Conservation (phyloP, 2,329 filamentous ascomycete genomes). For the Fusarium solani-melongenae region DNA sequence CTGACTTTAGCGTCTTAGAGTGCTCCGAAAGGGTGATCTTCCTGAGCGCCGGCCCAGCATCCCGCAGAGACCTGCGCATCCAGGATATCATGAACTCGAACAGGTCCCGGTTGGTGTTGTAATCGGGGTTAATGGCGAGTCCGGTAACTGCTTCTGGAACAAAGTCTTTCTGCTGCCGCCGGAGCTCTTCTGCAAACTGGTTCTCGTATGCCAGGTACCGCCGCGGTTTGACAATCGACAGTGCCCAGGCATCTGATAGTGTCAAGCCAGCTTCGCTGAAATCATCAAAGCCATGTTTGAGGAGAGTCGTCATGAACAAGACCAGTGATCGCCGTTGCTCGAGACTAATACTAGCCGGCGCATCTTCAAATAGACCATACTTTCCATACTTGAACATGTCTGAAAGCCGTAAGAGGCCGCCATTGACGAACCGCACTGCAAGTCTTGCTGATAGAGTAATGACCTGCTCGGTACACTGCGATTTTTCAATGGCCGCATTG, state of each 20-base stretch:
- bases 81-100: conserved; percentile 61
- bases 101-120: conserved; percentile 59
- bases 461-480: conserved; percentile 56
- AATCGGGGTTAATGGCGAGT: conserved; percentile 55
- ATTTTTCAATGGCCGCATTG: conserved; percentile 34
- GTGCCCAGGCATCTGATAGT: conserved; percentile 63
- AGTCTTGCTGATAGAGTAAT: conserved; percentile 59
- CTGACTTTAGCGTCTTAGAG: conserved; percentile 55
- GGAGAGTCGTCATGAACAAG: conserved; percentile 63
- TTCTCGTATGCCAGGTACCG: conserved; percentile 60
- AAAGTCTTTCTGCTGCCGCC: conserved; percentile 55
- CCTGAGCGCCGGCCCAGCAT: conserved; percentile 49
- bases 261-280: conserved; percentile 59
- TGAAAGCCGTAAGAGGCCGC: conserved; percentile 56
- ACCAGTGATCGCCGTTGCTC: conserved; percentile 58
- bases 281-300: conserved; percentile 59
- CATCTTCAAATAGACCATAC: conserved; percentile 61
- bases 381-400: conserved; percentile 60
- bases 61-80: conserved; percentile 62
- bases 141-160: conserved; percentile 54
- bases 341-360: conserved; percentile 53
- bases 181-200: conserved; percentile 59
- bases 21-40: conserved; percentile 55
- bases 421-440: conserved; percentile 57
- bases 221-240: conserved; percentile 62